Base-by-base conservation (phyloP, 345 rosid genomes). In the Angophora floribunda region DNA sequence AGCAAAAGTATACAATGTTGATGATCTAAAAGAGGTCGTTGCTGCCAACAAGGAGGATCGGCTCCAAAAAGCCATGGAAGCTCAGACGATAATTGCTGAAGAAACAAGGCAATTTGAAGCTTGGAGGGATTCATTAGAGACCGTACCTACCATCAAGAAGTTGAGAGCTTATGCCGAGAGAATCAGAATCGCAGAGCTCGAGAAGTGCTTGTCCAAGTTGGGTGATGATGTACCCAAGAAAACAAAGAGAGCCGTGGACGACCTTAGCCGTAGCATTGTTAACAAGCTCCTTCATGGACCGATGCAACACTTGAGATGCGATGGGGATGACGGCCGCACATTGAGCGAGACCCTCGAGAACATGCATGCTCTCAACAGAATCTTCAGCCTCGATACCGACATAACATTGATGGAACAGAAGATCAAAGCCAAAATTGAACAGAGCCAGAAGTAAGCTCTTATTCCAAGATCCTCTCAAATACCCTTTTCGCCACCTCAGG, bases 221-320 rank as follows among this genome's bases (percentile, higher is more conserved):
- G 99, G 99, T 49, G 98, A 96, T 87, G 98, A 95, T 86, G 78
- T 96, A 85, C 90, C 98, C n/a, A 95, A 97, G 96, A 97, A 97
- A 90, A 94, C 97, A 51, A 95, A 90, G 90, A 94, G 93, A 91
- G 99, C 97, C 0, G 97, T 98, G 63, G 99, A 97, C 87, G 98
- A 98, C 89, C 95, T 97, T 70, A 98, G 98, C 92, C 93, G 98
- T 3, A 98, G 99, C 22, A 96, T 98, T 36, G 96, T 98, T 86
- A 98, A 98, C 93, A 97, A 95, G 94, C 95, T 98, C 89, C 96
- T 98, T 82, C 99, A 97, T 41, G 99, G 99, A 89, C 99, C 99
- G 67, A 97, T 97, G 99, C 98, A 97, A 90, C 99, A 97, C 92
- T 93, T 98, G 90, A 97, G 99, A 91, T 98, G 99, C 61, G 98